phyloP scores from a whole-genome alignment of 2,329 filamentous ascomycete species.

The Hypoxylon rubiginosum region DNA sequence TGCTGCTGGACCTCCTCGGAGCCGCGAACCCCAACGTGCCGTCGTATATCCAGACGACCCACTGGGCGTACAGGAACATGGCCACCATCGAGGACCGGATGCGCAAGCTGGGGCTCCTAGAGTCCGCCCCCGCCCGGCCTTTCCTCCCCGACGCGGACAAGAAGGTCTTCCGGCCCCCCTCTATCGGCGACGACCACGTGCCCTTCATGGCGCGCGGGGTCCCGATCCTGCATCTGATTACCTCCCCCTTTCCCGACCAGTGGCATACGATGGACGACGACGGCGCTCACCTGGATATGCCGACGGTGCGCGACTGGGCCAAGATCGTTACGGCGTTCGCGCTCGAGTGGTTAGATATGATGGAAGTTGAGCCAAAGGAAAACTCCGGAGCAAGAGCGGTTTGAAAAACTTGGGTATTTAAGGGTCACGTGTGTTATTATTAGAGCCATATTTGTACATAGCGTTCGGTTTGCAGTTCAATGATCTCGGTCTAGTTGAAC shows the following conservation, averaged over 20 bases:
- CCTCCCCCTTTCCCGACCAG: constrained; percentile 75
- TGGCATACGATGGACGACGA: constrained; percentile 82
- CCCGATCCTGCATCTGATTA: constrained; percentile 81
- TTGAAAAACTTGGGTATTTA: constrained; percentile 1
- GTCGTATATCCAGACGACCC: constrained; percentile 82
- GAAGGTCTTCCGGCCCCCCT: constrained; percentile 54
- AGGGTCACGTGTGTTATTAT: constrained; percentile 6
- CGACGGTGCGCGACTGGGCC: constrained; percentile 82
- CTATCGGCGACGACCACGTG: constrained; percentile 79
- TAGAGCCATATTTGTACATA: constrained; percentile 16
- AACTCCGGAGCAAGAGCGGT: constrained; percentile 1
- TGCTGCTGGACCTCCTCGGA: constrained; percentile 81
- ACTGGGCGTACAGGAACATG: constrained; percentile 83
- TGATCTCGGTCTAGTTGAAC: constrained; percentile 1
- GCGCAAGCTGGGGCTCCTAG: constrained; percentile 68
- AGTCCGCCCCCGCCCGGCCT: constrained; percentile 51
- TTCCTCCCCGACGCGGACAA: constrained; percentile 72
- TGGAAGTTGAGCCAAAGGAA: constrained; percentile 54
- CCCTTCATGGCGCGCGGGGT: constrained; percentile 83
- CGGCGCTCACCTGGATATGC: constrained; percentile 77
- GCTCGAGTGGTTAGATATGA: constrained; percentile 83
- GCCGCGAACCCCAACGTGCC: constrained; percentile 70
- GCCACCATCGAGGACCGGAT: constrained; percentile 75
- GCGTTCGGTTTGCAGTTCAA: constrained; percentile 13
- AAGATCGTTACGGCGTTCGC: constrained; percentile 79